phyloP scores from a whole-genome alignment of 306 rosid species.

The Glycine soja region DNA sequence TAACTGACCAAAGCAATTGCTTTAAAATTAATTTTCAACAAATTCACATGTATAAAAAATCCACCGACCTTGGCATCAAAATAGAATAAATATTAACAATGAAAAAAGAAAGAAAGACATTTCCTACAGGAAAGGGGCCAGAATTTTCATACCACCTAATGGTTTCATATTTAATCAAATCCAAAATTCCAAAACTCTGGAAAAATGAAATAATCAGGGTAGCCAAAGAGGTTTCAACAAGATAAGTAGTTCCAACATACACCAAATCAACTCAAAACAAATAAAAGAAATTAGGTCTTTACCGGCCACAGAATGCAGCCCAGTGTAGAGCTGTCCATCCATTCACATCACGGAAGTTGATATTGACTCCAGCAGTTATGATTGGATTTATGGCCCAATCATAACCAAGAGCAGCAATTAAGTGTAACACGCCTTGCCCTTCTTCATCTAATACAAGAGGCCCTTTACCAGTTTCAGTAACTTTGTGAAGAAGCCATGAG shows the following conservation, averaged over 20 bases:
- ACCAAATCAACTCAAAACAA: not conserved
- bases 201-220: slow-evolving; percentile 18
- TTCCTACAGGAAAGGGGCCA: not conserved
- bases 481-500: slow-evolving; percentile 82
- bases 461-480: slow-evolving; percentile 77
- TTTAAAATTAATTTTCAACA: not conserved
- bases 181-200: slow-evolving; percentile 21
- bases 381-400: slow-evolving; percentile 85
- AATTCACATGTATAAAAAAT: slow-evolving; percentile 23
- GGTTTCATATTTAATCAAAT: slow-evolving; percentile 39
- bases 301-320: slow-evolving; percentile 95
- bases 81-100: slow-evolving; percentile 4
- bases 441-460: slow-evolving; percentile 67
- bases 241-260: not conserved
- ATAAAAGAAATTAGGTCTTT: slow-evolving; percentile 11
- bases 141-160: slow-evolving; percentile 20
- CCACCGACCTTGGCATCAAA: slow-evolving; percentile 29
- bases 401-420: slow-evolving; percentile 88
- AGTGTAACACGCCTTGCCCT: slow-evolving; percentile 85
- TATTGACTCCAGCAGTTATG: slow-evolving; percentile 76
- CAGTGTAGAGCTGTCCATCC: slow-evolving; percentile 97
- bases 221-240: slow-evolving; percentile 9
- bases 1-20: slow-evolving; percentile 28
- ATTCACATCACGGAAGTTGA: slow-evolving; percentile 81
- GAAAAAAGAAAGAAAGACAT: not conserved